Base-by-base conservation (phyloP, 106 monocot genomes). In the Gastrodia elata region DNA sequence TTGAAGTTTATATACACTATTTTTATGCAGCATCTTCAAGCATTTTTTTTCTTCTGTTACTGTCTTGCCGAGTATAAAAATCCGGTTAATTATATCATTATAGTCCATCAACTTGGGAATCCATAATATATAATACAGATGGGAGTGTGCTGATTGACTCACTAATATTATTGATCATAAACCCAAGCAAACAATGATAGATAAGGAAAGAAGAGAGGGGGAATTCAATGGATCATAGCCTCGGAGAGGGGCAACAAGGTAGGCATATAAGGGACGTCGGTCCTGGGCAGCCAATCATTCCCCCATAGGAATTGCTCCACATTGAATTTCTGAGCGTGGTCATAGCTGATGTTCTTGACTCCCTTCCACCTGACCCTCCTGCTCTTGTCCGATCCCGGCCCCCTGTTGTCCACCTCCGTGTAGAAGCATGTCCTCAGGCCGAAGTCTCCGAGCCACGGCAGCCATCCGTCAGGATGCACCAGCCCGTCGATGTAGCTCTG, bases 311-410 rank as follows among this genome's bases (percentile, higher is more conserved):
- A 84, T 3, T 69, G 55, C 58, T 80, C 76, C 1, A 80, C 83
- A 14, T 71, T 76, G 76, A 72, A 84, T 41, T 59, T 20, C 72
- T 73, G 71, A 20, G 76, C 83, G 8, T 84, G 67, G 0, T 13
- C 34, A 40, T 59, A 64, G 25, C 32, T 52, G 40, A 84, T 42
- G 3, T 36, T 68, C 77, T 80, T 83, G 5, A 86, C 73, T 30
- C 86, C 83, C 39, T 34, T 65, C 86, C 86, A 86, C 30, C 61
- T 80, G 44, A 77, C 86, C 43, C 86, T 73, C 39, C 52, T 33
- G 61, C 34, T 57, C 65, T 35, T 83, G 64, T 80, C 65, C 24
- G 86, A 56, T 35, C 86, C 86, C 2, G 83, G 73, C 15, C 86
- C 86, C 11, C 56, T 56, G 74, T 83, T 86, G 3, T 80, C 86